Percentiles rank a stretch among this genome's conserved stretches.
These are phyloP conservation scores for Saccharomyces hybrid DNA, from an alignment of 1,139 yeast species.

Conservation along the genomic window DNA sequence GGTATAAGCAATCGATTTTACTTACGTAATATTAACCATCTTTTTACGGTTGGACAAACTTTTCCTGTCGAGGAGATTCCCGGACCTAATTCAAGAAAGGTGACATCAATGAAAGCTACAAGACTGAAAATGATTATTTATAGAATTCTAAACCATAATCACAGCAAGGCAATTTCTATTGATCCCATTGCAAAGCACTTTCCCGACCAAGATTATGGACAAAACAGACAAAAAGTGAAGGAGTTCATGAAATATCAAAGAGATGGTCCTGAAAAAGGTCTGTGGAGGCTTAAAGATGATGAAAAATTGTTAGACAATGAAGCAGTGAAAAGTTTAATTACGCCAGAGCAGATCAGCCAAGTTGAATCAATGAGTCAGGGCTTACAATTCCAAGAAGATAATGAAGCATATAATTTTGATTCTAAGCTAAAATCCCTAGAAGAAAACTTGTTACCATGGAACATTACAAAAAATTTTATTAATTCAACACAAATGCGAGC, in stretches of 20 bases:
- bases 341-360: constrained; percentile 86
- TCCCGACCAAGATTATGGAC: constrained; percentile 97
- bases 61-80: constrained; percentile 94
- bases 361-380: constrained; percentile 93
- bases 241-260: constrained; percentile 98
- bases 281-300: constrained; percentile 79
- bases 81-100: constrained; percentile 95
- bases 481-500: constrained; percentile 95
- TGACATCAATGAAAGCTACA: constrained; percentile 86
- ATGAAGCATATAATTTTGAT: constrained; percentile 46
- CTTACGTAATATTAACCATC: constrained; percentile 58
- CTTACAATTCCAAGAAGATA: constrained; percentile 74
- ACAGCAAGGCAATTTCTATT: constrained; percentile 70
- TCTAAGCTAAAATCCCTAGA: constrained; percentile 48
- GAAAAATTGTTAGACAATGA: constrained; percentile 73
- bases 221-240: constrained; percentile 86
- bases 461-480: constrained; percentile 78
- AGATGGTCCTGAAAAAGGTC: constrained; percentile 91
- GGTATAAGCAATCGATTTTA: constrained; percentile 51
- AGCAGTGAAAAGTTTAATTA: constrained; percentile 72
- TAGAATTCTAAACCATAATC: constrained; percentile 73
- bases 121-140: constrained; percentile 90
- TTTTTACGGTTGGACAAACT: constrained; percentile 86
- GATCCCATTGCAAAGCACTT: constrained; percentile 87
- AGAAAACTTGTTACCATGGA: constrained; percentile 93